phyloP scores from a whole-genome alignment of 192 early-diverging fungal genomes.

The Umbelopsis sp. region DNA sequence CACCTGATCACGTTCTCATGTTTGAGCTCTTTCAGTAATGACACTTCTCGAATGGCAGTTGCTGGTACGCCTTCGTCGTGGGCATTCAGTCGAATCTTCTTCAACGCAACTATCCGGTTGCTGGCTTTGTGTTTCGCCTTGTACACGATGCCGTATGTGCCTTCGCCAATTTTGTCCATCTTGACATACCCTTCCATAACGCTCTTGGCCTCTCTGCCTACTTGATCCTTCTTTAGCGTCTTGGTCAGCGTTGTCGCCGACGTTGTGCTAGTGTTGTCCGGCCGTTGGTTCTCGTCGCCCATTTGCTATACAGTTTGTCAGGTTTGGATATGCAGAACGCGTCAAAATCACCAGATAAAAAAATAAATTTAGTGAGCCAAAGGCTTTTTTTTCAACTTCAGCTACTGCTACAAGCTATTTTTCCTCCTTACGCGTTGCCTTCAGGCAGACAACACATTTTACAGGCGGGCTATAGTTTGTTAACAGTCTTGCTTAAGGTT shows the following conservation, averaged over 20 bases:
- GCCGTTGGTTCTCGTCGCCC: conserved; percentile 12
- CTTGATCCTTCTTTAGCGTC: not conserved
- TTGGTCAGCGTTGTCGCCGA: not conserved
- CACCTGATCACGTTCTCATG: conserved; percentile 77
- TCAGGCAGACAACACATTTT: no score
- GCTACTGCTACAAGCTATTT: no score
- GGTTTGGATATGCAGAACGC: not conserved
- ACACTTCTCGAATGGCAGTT: conserved; percentile 78
- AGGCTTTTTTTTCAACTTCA: not conserved
- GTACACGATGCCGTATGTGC: conserved; percentile 85
- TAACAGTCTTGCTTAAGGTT: no score
- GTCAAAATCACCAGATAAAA: conserved; percentile 7
- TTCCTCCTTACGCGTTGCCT: no score
- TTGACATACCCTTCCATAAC: conserved; percentile 64
- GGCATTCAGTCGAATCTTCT: conserved; percentile 72
- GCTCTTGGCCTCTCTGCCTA: conserved; percentile 4
- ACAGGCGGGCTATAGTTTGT: no score
- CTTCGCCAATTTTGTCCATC: conserved; percentile 81
- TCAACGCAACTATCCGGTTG: conserved; percentile 70
- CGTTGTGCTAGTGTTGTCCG: not conserved
- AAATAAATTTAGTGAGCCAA: not conserved
- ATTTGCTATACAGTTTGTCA: not conserved
- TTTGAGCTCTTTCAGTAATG: conserved; percentile 73
- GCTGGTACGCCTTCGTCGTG: conserved; percentile 73
- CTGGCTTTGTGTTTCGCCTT: conserved; percentile 63